Conservation (phyloP, 2,329 filamentous ascomycete genomes). For the Fusarium lyarnte region DNA sequence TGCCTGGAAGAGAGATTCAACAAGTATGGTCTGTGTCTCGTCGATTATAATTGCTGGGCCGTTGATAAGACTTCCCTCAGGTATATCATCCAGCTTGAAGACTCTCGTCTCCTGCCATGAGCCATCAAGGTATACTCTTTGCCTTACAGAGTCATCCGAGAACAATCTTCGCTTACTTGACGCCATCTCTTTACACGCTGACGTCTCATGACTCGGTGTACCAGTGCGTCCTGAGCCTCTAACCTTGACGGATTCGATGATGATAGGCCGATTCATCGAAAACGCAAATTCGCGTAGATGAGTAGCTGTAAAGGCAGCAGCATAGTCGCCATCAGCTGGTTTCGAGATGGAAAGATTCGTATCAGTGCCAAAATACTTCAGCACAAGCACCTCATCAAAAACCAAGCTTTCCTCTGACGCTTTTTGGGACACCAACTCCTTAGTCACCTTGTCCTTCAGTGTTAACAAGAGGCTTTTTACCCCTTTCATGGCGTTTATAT, state of each 20-base stretch:
- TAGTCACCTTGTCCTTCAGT: slow-evolving; percentile 46
- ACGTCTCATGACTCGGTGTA: background rate
- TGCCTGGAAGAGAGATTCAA: slow-evolving; percentile 42
- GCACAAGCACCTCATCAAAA: slow-evolving; percentile 54
- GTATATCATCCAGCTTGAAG: background rate
- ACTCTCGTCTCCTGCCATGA: slow-evolving; percentile 13
- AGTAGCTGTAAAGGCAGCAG: slow-evolving; percentile 47
- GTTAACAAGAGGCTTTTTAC: slow-evolving; percentile 37
- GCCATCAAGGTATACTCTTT: slow-evolving; percentile 12
- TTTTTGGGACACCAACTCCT: slow-evolving; percentile 53
- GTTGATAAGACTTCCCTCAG: slow-evolving; percentile 6
- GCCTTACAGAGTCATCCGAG: background rate
- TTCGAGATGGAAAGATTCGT: slow-evolving; percentile 55
- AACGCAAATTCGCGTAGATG: slow-evolving; percentile 56
- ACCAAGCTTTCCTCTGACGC: slow-evolving; percentile 52
- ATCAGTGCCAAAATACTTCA: slow-evolving; percentile 59
- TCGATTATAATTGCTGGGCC: slow-evolving; percentile 49
- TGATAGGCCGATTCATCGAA: slow-evolving; percentile 48
- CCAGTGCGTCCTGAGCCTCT: slow-evolving; percentile 15
- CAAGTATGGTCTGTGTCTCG: slow-evolving; percentile 46
- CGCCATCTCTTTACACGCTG: background rate
- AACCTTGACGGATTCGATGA: slow-evolving; percentile 53
- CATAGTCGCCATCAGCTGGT: slow-evolving; percentile 49
- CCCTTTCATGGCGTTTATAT: background rate
- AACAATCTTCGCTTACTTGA: background rate